These are phyloP conservation scores for Avena eriantha DNA, from an alignment of 176 grass and related monocot genomes.

Conservation along the genomic window DNA sequence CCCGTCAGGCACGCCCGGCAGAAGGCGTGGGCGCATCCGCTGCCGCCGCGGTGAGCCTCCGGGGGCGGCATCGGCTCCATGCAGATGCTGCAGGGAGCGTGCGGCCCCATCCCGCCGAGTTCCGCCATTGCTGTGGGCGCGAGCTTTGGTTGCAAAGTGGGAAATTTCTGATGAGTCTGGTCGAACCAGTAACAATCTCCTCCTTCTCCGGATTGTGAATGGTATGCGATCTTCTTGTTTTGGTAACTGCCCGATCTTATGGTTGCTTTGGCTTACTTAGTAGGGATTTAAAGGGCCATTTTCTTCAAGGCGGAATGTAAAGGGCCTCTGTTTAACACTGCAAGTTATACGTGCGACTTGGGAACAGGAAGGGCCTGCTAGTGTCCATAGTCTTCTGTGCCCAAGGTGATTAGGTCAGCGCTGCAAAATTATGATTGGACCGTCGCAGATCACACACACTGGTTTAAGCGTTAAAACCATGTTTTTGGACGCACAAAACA, in stretches of 20 bases:
- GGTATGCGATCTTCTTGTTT: neutral
- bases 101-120: neutral
- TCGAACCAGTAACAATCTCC: neutral
- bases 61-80: slow-evolving; percentile 53
- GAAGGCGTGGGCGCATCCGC: slow-evolving; percentile 63
- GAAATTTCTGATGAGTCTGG: neutral
- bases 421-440: too few relatives aligned
- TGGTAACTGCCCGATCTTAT: neutral
- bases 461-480: too few relatives aligned
- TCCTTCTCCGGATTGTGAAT: neutral
- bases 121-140: slow-evolving; percentile 31
- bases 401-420: too few relatives aligned
- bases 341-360: neutral
- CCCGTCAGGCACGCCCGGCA: slow-evolving; percentile 53
- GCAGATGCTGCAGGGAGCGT: slow-evolving; percentile 66
- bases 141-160: neutral
- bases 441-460: too few relatives aligned
- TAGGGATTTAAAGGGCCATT: slow-evolving; percentile 15
- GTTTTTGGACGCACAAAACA: too few relatives aligned
- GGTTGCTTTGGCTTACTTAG: neutral
- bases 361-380: too few relatives aligned
- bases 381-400: too few relatives aligned
- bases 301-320: neutral
- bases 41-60: slow-evolving; percentile 34
- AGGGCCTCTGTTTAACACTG: neutral